Percentiles rank a stretch among this genome's conserved stretches.
Conservation (phyloP, 2,329 filamentous ascomycete species). For the Fusarium xyrophilum region DNA sequence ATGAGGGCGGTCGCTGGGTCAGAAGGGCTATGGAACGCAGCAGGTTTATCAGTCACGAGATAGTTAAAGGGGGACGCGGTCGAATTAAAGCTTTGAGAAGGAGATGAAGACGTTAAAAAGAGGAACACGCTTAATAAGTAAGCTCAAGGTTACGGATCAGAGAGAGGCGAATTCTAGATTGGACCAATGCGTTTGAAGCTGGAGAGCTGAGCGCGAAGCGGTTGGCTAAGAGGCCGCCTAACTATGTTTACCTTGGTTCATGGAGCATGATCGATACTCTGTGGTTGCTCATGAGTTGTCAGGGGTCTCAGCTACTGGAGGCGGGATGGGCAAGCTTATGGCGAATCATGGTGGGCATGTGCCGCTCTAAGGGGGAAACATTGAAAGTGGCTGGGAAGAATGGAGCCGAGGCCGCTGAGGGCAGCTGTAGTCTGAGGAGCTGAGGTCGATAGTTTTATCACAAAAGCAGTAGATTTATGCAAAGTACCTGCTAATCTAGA, state of each 20-base stretch:
- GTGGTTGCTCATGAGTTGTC: slow-evolving; percentile 21
- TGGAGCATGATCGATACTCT: slow-evolving; percentile 33
- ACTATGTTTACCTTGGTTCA: slow-evolving; percentile 4
- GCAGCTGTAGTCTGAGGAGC: not conserved
- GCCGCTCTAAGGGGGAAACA: slow-evolving; percentile 37
- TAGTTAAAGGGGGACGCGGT: too few species aligned
- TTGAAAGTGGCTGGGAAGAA: slow-evolving; percentile 20
- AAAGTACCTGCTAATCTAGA: not conserved
- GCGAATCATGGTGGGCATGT: slow-evolving; percentile 35
- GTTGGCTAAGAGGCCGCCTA: slow-evolving; percentile 22
- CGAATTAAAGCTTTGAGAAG: not conserved
- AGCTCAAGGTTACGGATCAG: not conserved
- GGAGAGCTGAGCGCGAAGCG: slow-evolving; percentile 25
- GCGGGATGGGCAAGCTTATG: slow-evolving; percentile 5
- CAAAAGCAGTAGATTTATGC: not conserved
- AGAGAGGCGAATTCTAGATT: slow-evolving; percentile 18
- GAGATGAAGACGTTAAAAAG: slow-evolving; percentile 12
- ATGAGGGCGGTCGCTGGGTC: not conserved
- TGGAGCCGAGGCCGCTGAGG: not conserved
- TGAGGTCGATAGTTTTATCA: not conserved
- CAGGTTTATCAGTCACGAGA: not conserved
- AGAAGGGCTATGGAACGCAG: not conserved
- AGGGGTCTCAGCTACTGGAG: slow-evolving; percentile 9
- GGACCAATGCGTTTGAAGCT: slow-evolving; percentile 18
- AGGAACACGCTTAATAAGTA: not conserved